These are phyloP conservation scores for Curvularia verruculosa DNA, from an alignment of 2,329 filamentous ascomycete species.

Conservation along the genomic window DNA sequence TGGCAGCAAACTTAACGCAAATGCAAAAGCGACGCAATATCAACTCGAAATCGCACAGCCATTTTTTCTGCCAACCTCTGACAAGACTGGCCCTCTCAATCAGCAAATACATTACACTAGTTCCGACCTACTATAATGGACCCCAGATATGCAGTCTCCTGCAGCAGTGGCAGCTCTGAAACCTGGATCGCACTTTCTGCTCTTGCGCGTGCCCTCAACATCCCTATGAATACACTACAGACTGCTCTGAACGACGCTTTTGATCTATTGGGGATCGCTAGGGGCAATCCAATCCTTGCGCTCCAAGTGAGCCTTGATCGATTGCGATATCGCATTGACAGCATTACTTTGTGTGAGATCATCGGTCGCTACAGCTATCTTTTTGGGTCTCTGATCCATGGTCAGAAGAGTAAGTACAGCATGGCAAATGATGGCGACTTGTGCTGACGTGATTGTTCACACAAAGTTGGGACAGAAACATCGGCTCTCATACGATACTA, in stretches of 20 bases:
- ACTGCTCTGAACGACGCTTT: slow-evolving; percentile 1
- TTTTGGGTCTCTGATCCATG: not conserved
- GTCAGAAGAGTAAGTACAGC: not conserved
- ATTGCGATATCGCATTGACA: slow-evolving; percentile 2
- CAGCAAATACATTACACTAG: not conserved
- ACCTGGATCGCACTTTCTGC: slow-evolving; percentile 1
- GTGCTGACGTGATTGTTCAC: not conserved
- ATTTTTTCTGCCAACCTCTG: not conserved
- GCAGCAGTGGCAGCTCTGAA: not conserved
- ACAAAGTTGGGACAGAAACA: not conserved
- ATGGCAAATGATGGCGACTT: not conserved
- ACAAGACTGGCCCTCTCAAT: not conserved
- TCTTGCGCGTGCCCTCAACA: slow-evolving; percentile 3
- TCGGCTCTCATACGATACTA: not conserved
- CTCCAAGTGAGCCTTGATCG: not conserved
- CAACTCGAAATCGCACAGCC: not conserved
- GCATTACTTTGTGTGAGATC: not conserved
- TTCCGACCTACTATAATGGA: no score
- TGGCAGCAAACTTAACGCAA: not conserved
- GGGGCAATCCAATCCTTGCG: not conserved
- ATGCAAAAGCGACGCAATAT: not conserved
- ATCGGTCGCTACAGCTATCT: not conserved
- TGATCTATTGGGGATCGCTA: not conserved
- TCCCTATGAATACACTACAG: not conserved
- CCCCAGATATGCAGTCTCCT: not conserved